Evolutionary conservation across 192 early-diverging fungal species (phyloP).

Genomic region (Umbelopsis vinacea): DNA sequence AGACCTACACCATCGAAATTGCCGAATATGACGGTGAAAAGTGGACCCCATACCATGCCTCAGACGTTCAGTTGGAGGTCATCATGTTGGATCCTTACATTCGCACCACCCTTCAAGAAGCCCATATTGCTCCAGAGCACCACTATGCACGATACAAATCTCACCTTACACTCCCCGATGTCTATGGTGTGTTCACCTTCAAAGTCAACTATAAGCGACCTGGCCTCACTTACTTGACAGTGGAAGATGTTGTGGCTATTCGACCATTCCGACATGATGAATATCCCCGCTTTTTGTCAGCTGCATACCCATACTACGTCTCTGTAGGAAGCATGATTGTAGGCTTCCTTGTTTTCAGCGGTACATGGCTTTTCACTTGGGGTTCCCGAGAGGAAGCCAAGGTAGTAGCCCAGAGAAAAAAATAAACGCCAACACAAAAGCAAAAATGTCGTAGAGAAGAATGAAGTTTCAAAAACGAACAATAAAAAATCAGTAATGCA

Average conservation of each 20-base stretch:
- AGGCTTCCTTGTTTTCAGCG: conserved; percentile 85
- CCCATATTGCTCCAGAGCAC: conserved; percentile 34
- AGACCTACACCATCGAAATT: conserved; percentile 84
- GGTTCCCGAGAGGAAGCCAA: conserved; percentile 37
- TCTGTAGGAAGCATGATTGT: conserved; percentile 81
- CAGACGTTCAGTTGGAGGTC: conserved; percentile 89
- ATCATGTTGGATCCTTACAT: conserved; percentile 99
- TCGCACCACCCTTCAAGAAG: conserved; percentile 68
- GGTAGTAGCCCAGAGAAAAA: neutral
- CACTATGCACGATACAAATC: conserved; percentile 48
- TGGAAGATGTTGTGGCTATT: conserved; percentile 78
- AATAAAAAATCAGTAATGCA: neutral
- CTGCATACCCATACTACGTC: conserved; percentile 96
- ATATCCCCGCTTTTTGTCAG: conserved; percentile 89
- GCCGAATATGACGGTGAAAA: conserved; percentile 75
- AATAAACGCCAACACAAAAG: conserved; percentile 5
- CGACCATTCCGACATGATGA: conserved; percentile 95
- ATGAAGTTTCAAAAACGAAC: no score
- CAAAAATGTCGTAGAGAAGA: neutral
- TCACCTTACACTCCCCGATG: conserved; percentile 79
- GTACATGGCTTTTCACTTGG: conserved; percentile 73
- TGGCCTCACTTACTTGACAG: conserved; percentile 78
- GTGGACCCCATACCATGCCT: conserved; percentile 85
- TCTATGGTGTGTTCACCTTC: conserved; percentile 98
- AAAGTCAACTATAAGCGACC: conserved; percentile 90